These are phyloP conservation scores for Chytridiales sp. DNA, from an alignment of 371 early-diverging fungal genomes.

Conservation along the genomic window DNA sequence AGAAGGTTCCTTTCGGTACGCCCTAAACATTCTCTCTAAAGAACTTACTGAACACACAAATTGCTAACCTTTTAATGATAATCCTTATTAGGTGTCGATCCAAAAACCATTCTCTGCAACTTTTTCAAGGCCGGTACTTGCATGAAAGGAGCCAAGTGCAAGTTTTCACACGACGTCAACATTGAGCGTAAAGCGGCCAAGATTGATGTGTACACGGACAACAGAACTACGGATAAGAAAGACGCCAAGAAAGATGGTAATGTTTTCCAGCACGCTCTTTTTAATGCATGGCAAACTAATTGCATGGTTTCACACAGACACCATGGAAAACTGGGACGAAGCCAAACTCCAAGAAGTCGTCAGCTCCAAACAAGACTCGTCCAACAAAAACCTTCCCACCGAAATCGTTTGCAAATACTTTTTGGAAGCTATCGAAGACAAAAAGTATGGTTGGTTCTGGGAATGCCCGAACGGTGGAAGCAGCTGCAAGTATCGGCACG, in stretches of 20 bases:
- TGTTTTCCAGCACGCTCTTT: background rate
- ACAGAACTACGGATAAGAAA: conserved; percentile 56
- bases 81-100: conserved; percentile 76
- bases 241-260: background rate
- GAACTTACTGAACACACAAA: background rate
- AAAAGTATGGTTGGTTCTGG: conserved; percentile 99
- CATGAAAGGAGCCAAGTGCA: conserved; percentile 93
- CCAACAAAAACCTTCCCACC: conserved; percentile 81
- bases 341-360: conserved; percentile 86
- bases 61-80: background rate
- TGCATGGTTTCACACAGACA: conserved; percentile 66
- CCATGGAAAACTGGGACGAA: conserved; percentile 97
- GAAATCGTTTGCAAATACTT: conserved; percentile 99
- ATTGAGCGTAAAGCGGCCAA: conserved; percentile 87
- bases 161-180: conserved; percentile 96
- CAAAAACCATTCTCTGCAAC: conserved; percentile 95
- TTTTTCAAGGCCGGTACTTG: conserved; percentile 93
- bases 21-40: background rate
- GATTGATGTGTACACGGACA: conserved; percentile 90
- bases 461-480: conserved; percentile 79
- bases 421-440: conserved; percentile 96
- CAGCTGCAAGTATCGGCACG: conserved; percentile 93
- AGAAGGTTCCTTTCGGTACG: conserved; percentile 95
- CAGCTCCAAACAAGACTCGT: conserved; percentile 67
- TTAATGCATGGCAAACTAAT: background rate